Conservation (phyloP, 2,329 filamentous ascomycete genomes). For the Cryphonectria carpinicola region DNA sequence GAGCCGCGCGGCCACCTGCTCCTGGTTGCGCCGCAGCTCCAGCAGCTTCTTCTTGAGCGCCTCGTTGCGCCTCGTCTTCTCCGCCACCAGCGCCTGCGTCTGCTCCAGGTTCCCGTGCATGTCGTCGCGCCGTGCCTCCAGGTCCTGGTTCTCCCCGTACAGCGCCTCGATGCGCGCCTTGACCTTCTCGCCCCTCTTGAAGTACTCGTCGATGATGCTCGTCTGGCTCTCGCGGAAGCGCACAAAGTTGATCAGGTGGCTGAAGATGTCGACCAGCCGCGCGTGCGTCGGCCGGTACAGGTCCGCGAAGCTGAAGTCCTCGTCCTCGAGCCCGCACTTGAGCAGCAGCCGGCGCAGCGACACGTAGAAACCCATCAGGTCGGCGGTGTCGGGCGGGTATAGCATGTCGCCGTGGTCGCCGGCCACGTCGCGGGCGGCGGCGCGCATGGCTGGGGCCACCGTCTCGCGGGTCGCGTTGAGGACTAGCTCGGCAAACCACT, state of each 20-base stretch:
- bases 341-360: conserved; percentile 77
- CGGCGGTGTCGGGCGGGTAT: conserved; percentile 84
- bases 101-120: conserved; percentile 79
- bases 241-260: conserved; percentile 98
- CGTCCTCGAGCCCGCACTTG: conserved; percentile 89
- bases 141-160: conserved; percentile 83
- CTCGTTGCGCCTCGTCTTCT: conserved; percentile 85
- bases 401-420: conserved; percentile 77
- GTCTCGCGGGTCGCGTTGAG: conserved; percentile 93
- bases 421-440: conserved; percentile 84
- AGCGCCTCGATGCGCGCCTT: conserved; percentile 87
- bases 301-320: conserved; percentile 92
- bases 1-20: conserved; percentile 79
- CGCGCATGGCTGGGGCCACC: conserved; percentile 92
- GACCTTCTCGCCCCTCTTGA: conserved; percentile 85
- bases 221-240: conserved; percentile 95
- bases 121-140: conserved; percentile 77
- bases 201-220: conserved; percentile 85
- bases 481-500: conserved; percentile 93
- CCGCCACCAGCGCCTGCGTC: conserved; percentile 79
- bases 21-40: conserved; percentile 80
- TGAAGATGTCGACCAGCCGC: conserved; percentile 92
- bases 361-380: conserved; percentile 94
- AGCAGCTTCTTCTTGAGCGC: conserved; percentile 82
- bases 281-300: conserved; percentile 89